Base-by-base conservation (phyloP, 108 stramenopile genomes). In the Discostella pseudostelligera region DNA sequence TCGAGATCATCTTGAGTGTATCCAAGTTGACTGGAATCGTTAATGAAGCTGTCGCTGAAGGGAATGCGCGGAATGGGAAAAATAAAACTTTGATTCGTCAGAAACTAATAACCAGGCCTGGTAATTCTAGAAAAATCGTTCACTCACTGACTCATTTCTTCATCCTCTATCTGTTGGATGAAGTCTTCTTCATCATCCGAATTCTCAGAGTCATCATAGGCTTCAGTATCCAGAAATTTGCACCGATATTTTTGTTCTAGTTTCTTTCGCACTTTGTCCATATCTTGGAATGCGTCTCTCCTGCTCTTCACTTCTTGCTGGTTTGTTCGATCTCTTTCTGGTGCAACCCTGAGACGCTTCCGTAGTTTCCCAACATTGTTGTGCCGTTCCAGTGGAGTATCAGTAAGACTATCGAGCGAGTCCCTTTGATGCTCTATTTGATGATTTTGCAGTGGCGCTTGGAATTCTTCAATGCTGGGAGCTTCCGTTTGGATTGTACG, bases 1-100 rank as follows among this genome's bases (percentile, higher is more conserved):
- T 82, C 92, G 28, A 94, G 78, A 39, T 81, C 68, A 62, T 94
- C 92, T 71, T 90, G 87, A 3, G 92, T 84, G 67, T 72, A 89
- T 25, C 88, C 88, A 24, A 94, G 72, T 32, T 90, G 87, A 21
- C 83, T 65, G 0, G 87, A 76, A 75, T 94, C 90, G 64, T 94
- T 94, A 36, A 94, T 94, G 60, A 94, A 94, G 42, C 83, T 80
- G 11, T 57, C 16, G 22, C 65, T 67, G 29, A 13, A 54, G 26
- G 35, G 29, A 36, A 0, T 12, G 35, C 16, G 53, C 2, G n/a
- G 26, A n/a, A 16, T 3, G n/a, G 9, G 10, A 8, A 43, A 4
- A 32, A 32, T 32, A 5, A 50, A 50, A 11, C 2, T 11, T 22
- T 12, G 4, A 1, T 22, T 26, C 5, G 26, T 35, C 12, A 35